Base-by-base conservation (phyloP, 2,329 filamentous ascomycete species). In the Aspergillus sp. region DNA sequence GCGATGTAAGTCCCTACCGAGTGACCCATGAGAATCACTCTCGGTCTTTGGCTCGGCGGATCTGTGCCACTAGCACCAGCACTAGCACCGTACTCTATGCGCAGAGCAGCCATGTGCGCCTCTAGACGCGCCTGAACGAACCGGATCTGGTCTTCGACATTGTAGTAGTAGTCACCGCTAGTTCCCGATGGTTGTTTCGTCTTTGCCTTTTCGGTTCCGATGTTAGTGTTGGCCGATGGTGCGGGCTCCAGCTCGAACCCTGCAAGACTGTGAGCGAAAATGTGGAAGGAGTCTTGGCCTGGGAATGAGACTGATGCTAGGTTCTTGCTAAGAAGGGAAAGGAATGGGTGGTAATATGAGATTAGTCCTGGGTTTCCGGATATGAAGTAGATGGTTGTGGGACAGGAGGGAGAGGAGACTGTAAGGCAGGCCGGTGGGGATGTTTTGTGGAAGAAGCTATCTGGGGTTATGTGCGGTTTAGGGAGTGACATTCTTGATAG, bases 1-100 rank as follows among this genome's bases (percentile, higher is more conserved):
- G 83, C 76, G 18, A 93, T 87, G 69, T 89, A 93, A 9, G 85
- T 78, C 22, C 89, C 89, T 1, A 93, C 87, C 0, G 88, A 91
- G 72, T 93, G 89, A 4, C 89, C 89, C 49, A 89, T 82, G 15
- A 93, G 74, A 7, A 91, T 79, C 17, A 91, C 82, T 49, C 75
- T 74, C 5, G 71, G 63, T 30, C 36, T 48, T 13, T 34, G n/a
- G 18, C 15, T 11, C 9, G 11, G 13, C 22, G n/a, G 11, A 15
- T 30, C 48, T 5, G 20, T 30, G 13, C n/a, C 20, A 24, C 6
- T 13, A 11, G 6, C 20, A 13, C 15, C 12, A 13, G 44, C 8
- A 30, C 26, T 32, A 22, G 22, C 32, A n/a, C 4, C 7, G 15
- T 26, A n/a, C 12, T 52, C 34, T 30, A 9, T 5, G 22, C 48